Conservation (phyloP, 2,329 filamentous ascomycete genomes). For the Phaeosphaeriaceae sp. region DNA sequence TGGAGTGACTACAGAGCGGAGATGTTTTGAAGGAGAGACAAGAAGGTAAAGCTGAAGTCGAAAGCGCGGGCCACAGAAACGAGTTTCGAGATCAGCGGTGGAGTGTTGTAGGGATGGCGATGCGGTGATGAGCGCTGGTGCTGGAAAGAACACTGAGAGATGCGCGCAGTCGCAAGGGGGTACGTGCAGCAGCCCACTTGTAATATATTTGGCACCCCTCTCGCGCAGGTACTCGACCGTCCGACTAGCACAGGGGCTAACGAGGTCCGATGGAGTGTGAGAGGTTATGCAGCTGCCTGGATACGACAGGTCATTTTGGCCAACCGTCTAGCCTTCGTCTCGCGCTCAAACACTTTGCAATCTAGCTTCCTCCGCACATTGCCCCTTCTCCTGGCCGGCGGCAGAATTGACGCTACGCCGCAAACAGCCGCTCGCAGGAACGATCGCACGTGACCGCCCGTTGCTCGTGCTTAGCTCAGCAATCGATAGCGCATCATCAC, state of each 20-base stretch:
- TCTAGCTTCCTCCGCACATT: constrained; percentile 14
- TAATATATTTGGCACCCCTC: constrained; percentile 17
- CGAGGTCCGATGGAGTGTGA: constrained; percentile 9
- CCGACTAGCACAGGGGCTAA: constrained; percentile 21
- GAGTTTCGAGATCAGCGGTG: constrained; percentile 4
- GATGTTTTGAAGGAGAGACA: constrained; percentile 13
- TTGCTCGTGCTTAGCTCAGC: background rate
- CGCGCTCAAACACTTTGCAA: constrained; percentile 20
- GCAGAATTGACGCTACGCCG: constrained; percentile 7
- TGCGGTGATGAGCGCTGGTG: constrained; percentile 9
- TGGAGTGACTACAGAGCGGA: background rate
- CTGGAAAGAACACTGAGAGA: constrained; percentile 26
- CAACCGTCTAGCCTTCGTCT: constrained; percentile 17
- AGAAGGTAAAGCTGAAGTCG: constrained; percentile 8
- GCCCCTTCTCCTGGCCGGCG: constrained; percentile 30
- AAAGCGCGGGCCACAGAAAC: background rate
- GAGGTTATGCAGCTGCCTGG: constrained; percentile 1
- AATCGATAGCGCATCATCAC: background rate
- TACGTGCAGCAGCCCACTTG: constrained; percentile 25
- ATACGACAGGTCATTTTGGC: constrained; percentile 1
- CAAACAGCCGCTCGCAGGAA: constrained; percentile 9
- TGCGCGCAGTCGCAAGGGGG: constrained; percentile 33
- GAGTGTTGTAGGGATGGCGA: background rate
- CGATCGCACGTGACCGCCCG: constrained; percentile 25
- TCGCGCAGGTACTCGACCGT: constrained; percentile 5